Base-by-base conservation (phyloP, 179 eudicot genomes). In the Silene noctiflora region DNA sequence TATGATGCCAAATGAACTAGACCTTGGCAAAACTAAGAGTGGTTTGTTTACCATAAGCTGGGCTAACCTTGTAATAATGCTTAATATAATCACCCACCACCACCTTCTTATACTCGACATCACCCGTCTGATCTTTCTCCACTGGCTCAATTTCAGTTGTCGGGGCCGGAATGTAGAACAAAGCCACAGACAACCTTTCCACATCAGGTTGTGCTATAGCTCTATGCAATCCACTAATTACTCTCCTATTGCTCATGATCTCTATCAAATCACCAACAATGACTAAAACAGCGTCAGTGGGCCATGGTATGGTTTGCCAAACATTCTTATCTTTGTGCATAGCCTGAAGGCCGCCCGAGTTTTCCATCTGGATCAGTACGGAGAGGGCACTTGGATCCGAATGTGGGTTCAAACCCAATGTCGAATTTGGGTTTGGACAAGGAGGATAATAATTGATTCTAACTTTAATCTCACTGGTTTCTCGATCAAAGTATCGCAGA, bases 231-330 rank as follows among this genome's bases (percentile, higher is more conserved):
- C 58, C 73, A 29, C 79, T 78, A 12, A 44, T 13, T 9, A 78
- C 24, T 25, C 78, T 78, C 29, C 81, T 81, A 46, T 78, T 69
- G 65, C 81, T 81, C 84, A 81, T 78, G 0, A 81, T 81, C 79
- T 81, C 84, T 3, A 75, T 70, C 35, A 81, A 63, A 59, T 81
- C 84, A 4, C 81, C 81, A 12, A 64, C 63, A 27, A 16, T 20
- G 25, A 81, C 69, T 1, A 81, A 62, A 51, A 81, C 65, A 16
- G 56, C 76, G 22, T 78, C 79, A 10, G 48, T 68, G 10, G 81
- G 76, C 84, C 84, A 78, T 8, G 81, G 84, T 6, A 81, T 72
- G 17, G 73, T 81, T 7, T 56, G 27, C 81, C 84, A 78, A 10
- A 35, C 14, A 5, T 25, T 63, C 35, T 77, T 25, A 29, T 73